Evolutionary conservation across 169 alveolate species (phyloP).

Genomic region (Plasmodium chabaudi): DNA sequence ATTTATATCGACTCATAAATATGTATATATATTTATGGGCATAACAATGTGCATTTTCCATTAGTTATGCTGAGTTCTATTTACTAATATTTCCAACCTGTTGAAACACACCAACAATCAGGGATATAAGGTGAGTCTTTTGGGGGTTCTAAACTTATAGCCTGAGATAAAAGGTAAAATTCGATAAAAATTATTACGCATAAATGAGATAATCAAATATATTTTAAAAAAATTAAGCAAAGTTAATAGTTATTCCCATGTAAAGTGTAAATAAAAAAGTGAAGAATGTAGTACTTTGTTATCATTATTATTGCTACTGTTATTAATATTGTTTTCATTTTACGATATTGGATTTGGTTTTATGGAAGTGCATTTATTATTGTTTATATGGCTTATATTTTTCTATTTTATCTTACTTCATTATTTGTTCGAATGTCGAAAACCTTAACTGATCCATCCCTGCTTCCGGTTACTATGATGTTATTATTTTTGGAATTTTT

Average conservation of each 20-base stretch:
- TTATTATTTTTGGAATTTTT: slow-evolving; percentile 90
- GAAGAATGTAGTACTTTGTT: no score
- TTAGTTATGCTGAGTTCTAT: background rate
- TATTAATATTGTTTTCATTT: no score
- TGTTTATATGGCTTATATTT: no score
- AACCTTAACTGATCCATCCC: slow-evolving; percentile 91
- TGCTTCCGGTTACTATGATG: slow-evolving; percentile 90
- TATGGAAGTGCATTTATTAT: no score
- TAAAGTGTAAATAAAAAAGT: no score
- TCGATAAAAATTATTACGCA: slow-evolving; percentile 14
- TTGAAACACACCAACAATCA: slow-evolving; percentile 93
- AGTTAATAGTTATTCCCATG: no score
- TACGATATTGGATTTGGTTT: no score
- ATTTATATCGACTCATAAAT: background rate
- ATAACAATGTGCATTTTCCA: background rate
- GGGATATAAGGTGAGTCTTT: slow-evolving; percentile 88
- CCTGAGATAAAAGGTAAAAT: slow-evolving; percentile 47
- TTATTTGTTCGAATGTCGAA: slow-evolving; percentile 91
- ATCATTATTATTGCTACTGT: no score
- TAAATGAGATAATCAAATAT: no score
- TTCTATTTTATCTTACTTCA: slow-evolving; percentile 18
- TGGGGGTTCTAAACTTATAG: slow-evolving; percentile 91
- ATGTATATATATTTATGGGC: background rate
- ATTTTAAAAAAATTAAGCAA: no score
- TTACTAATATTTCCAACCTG: slow-evolving; percentile 81